Evolutionary conservation across 305 asterid genomes (phyloP), one percentile per base, ranked within the genome.

Genomic region (Fraxinus velutina): DNA sequence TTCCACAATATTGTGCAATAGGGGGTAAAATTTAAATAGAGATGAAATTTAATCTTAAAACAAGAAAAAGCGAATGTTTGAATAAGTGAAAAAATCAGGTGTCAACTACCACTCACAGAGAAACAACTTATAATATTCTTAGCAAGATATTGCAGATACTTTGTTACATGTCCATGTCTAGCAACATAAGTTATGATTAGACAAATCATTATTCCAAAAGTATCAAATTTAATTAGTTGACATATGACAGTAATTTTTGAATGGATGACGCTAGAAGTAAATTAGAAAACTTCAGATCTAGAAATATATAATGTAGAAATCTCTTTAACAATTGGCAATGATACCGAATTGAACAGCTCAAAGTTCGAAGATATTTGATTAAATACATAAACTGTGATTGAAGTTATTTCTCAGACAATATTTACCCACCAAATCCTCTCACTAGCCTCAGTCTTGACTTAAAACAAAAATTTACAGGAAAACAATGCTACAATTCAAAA

Each of bases 341-440:
- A 19, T 17, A 73, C 73, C 80, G 73, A 55, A 60, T 77, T 79
- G 78, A 76, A 73, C 60, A 60, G 19, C 75, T 36, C 68, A 32
- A 52, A 8, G 73, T 64, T 64, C 34, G 2, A 5, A 24, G 73
- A 27, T 64, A 64, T 64, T 24, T 64, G 73, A 64, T 64, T 68
- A 7, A 29, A 13, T 4, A 13, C 9, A 27, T 66, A 68, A 12
- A 8, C 39, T 29, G 37, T 27, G 10, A 33, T 3, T 64, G 39
- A 30, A 68, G 39, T 68, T 2, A 66, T 24, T 10, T 27, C n/a
- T 10, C 15, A 27, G 27, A 77, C 3, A 77, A 52, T 52, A 77
- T 32, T 52, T 34, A 32, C 74, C 68, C 60, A 12, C 47, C 73
- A 76, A 76, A 72, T 81, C 36, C 71, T 52, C 73, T 79, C 17